phyloP scores from a whole-genome alignment of 1,139 yeast genomes.

The Candida labiduridarum region DNA sequence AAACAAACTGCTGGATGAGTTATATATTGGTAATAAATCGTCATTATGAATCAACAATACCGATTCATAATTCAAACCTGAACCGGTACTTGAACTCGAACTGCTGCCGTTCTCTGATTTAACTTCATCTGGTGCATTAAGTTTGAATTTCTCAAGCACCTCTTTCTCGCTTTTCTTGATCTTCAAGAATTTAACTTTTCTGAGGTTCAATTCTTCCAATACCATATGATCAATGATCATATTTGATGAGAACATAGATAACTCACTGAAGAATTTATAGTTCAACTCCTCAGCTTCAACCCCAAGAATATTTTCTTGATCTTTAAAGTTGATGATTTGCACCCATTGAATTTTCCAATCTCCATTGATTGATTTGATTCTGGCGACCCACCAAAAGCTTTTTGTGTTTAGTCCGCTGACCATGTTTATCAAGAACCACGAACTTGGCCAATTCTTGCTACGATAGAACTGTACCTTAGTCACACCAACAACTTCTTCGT shows the following conservation, averaged over 20 bases:
- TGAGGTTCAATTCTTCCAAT: slow-evolving; percentile 55
- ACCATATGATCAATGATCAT: slow-evolving; percentile 66
- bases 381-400: slow-evolving; percentile 65
- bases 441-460: slow-evolving; percentile 69
- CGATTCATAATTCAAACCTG: slow-evolving; percentile 25
- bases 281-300: slow-evolving; percentile 27
- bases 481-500: slow-evolving; percentile 2
- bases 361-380: slow-evolving; percentile 60
- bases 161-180: slow-evolving; percentile 15
- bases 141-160: slow-evolving; percentile 16
- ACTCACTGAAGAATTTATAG: slow-evolving; percentile 50
- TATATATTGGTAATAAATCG: slow-evolving; percentile 35
- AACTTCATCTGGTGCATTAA: slow-evolving; percentile 8
- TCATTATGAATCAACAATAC: slow-evolving; percentile 37
- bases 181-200: slow-evolving; percentile 40
- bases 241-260: slow-evolving; percentile 58
- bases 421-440: slow-evolving; percentile 64
- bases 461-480: slow-evolving; percentile 53
- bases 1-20: slow-evolving; percentile 40
- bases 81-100: background rate
- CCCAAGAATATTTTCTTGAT: slow-evolving; percentile 14
- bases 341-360: slow-evolving; percentile 66
- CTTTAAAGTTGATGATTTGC: slow-evolving; percentile 24
- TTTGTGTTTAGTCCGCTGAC: slow-evolving; percentile 48
- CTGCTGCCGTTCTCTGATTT: background rate